Evolutionary conservation across 2,329 filamentous ascomycete genomes (phyloP).

Genomic region (Hortaea sp.): DNA sequence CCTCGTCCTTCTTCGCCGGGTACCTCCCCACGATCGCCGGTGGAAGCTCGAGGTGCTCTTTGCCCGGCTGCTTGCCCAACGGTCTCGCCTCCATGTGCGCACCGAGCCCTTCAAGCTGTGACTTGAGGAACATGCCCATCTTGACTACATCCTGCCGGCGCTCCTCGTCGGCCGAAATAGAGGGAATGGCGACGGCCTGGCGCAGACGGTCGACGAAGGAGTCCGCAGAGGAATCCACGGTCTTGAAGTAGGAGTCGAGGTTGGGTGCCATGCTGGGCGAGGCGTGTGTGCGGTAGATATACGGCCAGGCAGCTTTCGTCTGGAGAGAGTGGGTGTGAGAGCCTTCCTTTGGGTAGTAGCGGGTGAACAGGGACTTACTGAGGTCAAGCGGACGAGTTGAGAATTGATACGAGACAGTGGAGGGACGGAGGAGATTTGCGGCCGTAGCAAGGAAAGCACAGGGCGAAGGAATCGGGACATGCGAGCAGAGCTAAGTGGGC

Average conservation of each 20-base stretch:
- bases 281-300: conserved; percentile 30
- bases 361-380: too few species aligned
- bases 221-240: conserved; percentile 71
- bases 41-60: conserved; percentile 81
- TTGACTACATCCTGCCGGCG: conserved; percentile 84
- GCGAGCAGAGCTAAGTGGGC: background rate
- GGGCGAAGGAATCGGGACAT: background rate
- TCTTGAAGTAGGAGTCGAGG: conserved; percentile 84
- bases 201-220: conserved; percentile 83
- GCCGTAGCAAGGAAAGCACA: background rate
- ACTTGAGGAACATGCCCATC: conserved; percentile 87
- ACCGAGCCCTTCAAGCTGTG: conserved; percentile 72
- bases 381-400: too few species aligned
- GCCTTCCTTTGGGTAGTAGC: too few species aligned
- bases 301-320: conserved; percentile 29
- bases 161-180: conserved; percentile 83
- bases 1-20: conserved; percentile 64
- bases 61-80: conserved; percentile 84
- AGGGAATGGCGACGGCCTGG: conserved; percentile 91
- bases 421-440: too few species aligned
- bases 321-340: background rate
- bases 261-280: conserved; percentile 65
- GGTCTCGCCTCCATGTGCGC: conserved; percentile 78
- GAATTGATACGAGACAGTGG: too few species aligned
- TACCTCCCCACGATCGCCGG: conserved; percentile 89